phyloP scores from a whole-genome alignment of 306 rosid genomes.

The Ormosia semicastrata region DNA sequence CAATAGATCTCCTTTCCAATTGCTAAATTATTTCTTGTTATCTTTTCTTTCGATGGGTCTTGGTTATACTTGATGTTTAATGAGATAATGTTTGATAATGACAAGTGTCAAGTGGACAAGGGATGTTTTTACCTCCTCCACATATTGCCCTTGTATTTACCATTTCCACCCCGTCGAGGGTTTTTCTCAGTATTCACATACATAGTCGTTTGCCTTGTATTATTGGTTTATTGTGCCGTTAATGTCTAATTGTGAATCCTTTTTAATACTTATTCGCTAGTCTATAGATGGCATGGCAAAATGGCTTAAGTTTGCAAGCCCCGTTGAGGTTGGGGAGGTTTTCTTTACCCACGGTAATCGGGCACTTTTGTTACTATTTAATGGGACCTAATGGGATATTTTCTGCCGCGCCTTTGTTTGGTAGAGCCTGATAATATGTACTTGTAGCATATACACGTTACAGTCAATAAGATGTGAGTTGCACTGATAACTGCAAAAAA shows the following conservation, averaged over 20 bases:
- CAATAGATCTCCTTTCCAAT: constrained; percentile 15
- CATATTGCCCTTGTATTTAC: constrained; percentile 31
- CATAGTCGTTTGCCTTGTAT: constrained; percentile 12
- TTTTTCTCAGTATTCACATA: constrained; percentile 27
- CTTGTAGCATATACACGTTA: no score
- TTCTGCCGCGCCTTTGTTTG: no score
- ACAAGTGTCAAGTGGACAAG: constrained; percentile 29
- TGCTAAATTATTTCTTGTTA: constrained; percentile 4
- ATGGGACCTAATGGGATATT: no score
- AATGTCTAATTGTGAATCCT: neutral
- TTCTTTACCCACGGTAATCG: no score
- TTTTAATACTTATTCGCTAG: neutral
- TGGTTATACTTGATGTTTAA: constrained; percentile 25
- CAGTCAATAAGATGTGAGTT: no score
- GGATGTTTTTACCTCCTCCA: constrained; percentile 23
- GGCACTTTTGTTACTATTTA: no score
- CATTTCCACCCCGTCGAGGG: constrained; percentile 7
- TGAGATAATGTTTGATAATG: constrained; percentile 31
- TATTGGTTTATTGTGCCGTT: constrained; percentile 1
- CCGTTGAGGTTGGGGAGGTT: no score
- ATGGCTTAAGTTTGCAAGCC: no score
- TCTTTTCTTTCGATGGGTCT: constrained; percentile 24
- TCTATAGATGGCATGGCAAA: no score
- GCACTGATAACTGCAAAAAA: no score
- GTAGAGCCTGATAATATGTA: no score